Conservation (phyloP, 345 rosid genomes). For the Acer yangbiense region DNA sequence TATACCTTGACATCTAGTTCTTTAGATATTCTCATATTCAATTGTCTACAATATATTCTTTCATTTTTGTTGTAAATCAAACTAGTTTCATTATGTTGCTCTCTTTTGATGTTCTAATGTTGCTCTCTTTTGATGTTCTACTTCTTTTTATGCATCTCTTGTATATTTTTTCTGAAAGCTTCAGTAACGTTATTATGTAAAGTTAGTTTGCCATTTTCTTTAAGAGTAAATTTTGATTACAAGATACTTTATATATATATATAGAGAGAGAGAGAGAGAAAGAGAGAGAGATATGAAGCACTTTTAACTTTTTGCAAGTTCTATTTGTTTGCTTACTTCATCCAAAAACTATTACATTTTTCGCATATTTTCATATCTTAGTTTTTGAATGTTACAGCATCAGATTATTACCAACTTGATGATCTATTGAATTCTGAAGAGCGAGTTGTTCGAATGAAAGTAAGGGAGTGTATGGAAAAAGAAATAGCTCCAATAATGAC, state of each 20-base stretch:
- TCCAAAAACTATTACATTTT: background rate
- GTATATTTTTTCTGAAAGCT: background rate
- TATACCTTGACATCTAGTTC: too few species aligned
- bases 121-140: background rate
- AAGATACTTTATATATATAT: background rate
- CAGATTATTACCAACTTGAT: constrained; percentile 76
- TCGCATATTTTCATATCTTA: constrained; percentile 10
- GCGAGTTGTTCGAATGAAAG: constrained; percentile 60
- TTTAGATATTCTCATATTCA: too few species aligned
- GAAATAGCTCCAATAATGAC: constrained; percentile 91
- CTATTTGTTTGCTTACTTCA: background rate
- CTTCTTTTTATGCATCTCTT: background rate
- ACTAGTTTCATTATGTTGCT: too few species aligned
- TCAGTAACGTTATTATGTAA: background rate
- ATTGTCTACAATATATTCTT: too few species aligned
- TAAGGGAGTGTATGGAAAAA: constrained; percentile 86
- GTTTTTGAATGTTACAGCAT: constrained; percentile 47
- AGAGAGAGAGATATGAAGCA: too few species aligned
- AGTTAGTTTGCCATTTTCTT: background rate
- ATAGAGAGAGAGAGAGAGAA: too few species aligned
- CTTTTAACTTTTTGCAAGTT: background rate
- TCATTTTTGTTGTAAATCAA: too few species aligned
- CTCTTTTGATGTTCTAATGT: background rate
- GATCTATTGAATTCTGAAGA: constrained; percentile 86
- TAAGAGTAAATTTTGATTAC: background rate